Conservation (phyloP, 164 flowering plant species). For the Chloranthus sessilifolius region DNA sequence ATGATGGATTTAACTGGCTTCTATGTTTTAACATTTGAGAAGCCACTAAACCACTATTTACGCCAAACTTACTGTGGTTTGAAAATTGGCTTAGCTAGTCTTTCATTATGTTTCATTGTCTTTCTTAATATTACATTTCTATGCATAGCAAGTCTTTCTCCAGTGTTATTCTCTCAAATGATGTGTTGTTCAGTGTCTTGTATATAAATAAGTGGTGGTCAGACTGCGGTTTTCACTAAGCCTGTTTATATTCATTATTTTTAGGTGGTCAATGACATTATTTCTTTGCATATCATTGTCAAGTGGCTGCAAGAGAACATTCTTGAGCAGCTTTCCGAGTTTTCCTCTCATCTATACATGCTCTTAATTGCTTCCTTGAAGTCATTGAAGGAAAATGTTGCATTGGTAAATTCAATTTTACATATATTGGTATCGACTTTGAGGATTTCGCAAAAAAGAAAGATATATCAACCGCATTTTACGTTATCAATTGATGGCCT, state of each 20-base stretch:
- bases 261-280: constrained; percentile 50
- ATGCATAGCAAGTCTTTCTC: too few species aligned
- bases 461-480: constrained; percentile 62
- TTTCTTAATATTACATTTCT: too few species aligned
- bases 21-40: too few species aligned
- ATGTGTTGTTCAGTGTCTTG: too few species aligned
- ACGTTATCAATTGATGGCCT: constrained; percentile 57
- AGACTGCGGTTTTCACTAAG: constrained; percentile 9
- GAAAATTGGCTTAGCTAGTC: too few species aligned
- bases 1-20: too few species aligned
- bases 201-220: background rate
- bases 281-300: constrained; percentile 33
- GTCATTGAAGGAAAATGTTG: constrained; percentile 26
- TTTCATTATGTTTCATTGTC: too few species aligned
- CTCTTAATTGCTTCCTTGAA: constrained; percentile 30
- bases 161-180: too few species aligned
- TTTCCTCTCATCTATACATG: constrained; percentile 44
- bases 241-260: constrained; percentile 13
- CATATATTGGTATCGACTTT: constrained; percentile 41
- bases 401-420: constrained; percentile 30
- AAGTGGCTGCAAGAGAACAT: constrained; percentile 68
- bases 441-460: constrained; percentile 64
- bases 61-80: too few species aligned
- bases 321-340: constrained; percentile 75
- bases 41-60: too few species aligned